A percentile compares a stretch with the other conserved stretches of the same genome.
Evolutionary conservation across 2,329 filamentous ascomycete species (phyloP).

Genomic region (Sphaerulina vaccinii): DNA sequence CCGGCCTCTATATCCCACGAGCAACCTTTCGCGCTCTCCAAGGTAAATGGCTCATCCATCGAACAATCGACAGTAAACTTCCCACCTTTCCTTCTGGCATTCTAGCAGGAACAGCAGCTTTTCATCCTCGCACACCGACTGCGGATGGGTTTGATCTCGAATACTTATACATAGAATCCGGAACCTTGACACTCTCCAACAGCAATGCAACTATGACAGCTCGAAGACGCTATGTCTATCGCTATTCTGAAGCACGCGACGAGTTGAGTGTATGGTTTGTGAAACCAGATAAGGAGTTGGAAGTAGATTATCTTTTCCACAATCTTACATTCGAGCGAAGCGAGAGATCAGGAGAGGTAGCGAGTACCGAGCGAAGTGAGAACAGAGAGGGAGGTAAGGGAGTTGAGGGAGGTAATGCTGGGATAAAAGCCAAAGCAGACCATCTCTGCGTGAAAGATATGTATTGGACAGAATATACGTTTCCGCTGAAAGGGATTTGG

Average conservation of each 20-base stretch:
- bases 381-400: too few relatives aligned
- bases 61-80: conserved; percentile 31
- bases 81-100: conserved; percentile 31
- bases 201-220: conserved; percentile 52
- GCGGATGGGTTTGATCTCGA: conserved; percentile 34
- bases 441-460: conserved; percentile 70
- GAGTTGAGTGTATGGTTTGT: conserved; percentile 71
- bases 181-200: conserved; percentile 25
- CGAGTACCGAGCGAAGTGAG: too few relatives aligned
- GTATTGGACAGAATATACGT: conserved; percentile 67
- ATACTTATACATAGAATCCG: conserved; percentile 36
- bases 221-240: conserved; percentile 67
- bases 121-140: conserved; percentile 33
- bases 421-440: conserved; percentile 62
- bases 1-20: conserved; percentile 32
- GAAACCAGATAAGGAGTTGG: conserved; percentile 57
- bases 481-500: conserved; percentile 60
- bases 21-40: conserved; percentile 37
- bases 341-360: conserved; percentile 38
- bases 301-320: conserved; percentile 72
- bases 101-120: conserved; percentile 32
- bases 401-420: too few relatives aligned
- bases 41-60: conserved; percentile 33
- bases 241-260: conserved; percentile 63
- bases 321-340: conserved; percentile 59